Evolutionary conservation across 225 moss, liverwort and hornwort species (phyloP), one percentile per base, ranked within the genome.

Genomic region (Sphagnum tenellum): DNA sequence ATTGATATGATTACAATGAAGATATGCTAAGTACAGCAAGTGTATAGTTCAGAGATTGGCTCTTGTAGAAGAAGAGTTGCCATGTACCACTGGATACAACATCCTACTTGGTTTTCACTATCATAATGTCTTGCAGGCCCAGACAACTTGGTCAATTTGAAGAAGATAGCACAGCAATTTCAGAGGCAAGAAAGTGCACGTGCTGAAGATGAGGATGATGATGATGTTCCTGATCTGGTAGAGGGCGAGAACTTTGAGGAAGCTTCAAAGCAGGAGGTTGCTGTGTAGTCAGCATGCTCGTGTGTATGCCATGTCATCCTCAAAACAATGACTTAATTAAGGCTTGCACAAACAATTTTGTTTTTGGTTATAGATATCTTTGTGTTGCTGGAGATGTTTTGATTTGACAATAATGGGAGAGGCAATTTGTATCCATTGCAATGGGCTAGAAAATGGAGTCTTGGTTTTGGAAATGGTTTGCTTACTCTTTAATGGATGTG

Each of bases 211-310:
- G 73, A 84, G 66, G 84, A 81, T 56, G 84, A 84, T 12, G 84
- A 84, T 48, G 84, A 81, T 54, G 81, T 84, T 8, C 81, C 84
- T 50, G 81, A 84, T 12, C 78, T 84, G 58, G 75, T 84, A 65
- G 81, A 81, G 66, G 84, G 84, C 62, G 78, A 69, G 73, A 84
- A 68, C 55, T 84, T 84, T 67, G 84, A 81, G 73, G 84, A 81
- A 57, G 84, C 80, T 65, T 75, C 80, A 0, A 84, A 84, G 80
- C 80, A 81, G 71, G 84, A 80, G 65, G 61, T 48, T 57, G 70
- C 75, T 67, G 80, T 70, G 50, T 84, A 84, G 65, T 64, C 62
- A 68, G 48, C 57, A 68, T 67, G 67, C 64, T 77, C 70, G 67
- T 56, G 64, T 70, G 67, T 72, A 70, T 59, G 70, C 57, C n/a